Evolutionary conservation across 2,329 filamentous ascomycete genomes (phyloP), one percentile per base, ranked within the genome.

Genomic region (Fusarium mundagurra): DNA sequence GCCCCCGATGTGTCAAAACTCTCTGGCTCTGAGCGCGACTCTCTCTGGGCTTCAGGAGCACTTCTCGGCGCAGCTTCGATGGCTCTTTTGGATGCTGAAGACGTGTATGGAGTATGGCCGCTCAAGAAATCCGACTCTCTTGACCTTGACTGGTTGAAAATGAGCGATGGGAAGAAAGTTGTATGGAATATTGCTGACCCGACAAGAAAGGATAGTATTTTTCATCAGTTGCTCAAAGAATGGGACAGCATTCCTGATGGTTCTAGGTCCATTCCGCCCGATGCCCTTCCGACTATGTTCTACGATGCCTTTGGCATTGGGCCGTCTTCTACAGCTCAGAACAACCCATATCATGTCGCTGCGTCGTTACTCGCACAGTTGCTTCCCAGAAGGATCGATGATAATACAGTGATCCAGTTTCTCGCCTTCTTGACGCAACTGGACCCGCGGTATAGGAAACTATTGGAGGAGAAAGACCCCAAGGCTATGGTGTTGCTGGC

Each of bases 121-220:
- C 80, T 92, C 4, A 86, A 83, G 43, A 71, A 80, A 5, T 78
- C 82, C 0, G 81, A 81, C 2, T 76, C 55, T 1, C 51, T 80
- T 2, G 88, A 91, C 69, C 81, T 92, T 4, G 84, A 88, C 74
- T 92, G 90, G 90, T 77, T 92, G 5, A 86, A 83, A 57, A 85
- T 92, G 78, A 85, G 83, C 65, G 84, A 88, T 18, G 88, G 88
- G 0, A 92, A 92, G 79, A 85, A 83, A 61, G 83, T 84, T 8
- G 82, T 92, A 3, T 90, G 86, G 85, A 77, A 83, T 4, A 77
- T 90, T 1, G 82, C 86, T 2, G 82, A 91, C 57, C 87, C 88
- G 0, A 67, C 83, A 8, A 82, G 87, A 16, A 74, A 82, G 0
- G 86, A 87, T 24, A 88, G 87, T 60, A 70, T 87, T 5, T 90